Evolutionary conservation across 805 yeast genomes (phyloP), one percentile per base, ranked within the genome.

Genomic region (Brettanomyces bruxellensis): DNA sequence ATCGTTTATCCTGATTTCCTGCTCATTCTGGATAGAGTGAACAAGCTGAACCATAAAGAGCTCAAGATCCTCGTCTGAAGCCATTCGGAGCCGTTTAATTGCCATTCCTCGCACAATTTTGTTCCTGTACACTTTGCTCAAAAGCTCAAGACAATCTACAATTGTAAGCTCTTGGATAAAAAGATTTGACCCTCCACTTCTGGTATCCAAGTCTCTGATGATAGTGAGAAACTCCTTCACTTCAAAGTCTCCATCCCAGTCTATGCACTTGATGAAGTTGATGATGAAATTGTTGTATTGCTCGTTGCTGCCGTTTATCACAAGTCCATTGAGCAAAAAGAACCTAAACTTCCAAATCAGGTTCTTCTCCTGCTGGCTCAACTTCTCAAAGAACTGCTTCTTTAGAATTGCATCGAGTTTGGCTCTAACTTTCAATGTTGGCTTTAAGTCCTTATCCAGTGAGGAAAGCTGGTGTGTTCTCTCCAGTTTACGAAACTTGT

Each of bases 341-440:
- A 86, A 93, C 45, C 98, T 68, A 64, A 84, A 91, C 62, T 85
- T 86, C 97, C 98, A 91, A 8, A 91, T 73, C 57, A 88, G 65
- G 52, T 88, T 87, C 67, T 85, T 87, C 54, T 91, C 96, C 58
- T 83, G 81, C 44, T 85, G 90, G 5, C 83, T 75, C 41, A 93
- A 69, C 53, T 81, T 85, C 45, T 86, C 86, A 40, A 87, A 91
- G 4, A 96, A 89, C 3, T 96, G 90, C 57, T 82, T 86, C 24
- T 71, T 70, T 45, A 91, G 68, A 4, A 90, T 86, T 40, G 68
- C 71, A 47, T 77, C 72, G 45, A 91, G 71, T 52, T 86, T 85
- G 50, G 83, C 88, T 54, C 96, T 71, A 34, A 83, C 72, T 55
- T 81, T 84, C 3, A 95, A 83, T 18, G 91, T 84, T 1, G 99